A percentile compares a stretch with the other conserved stretches of the same genome.
Evolutionary conservation across 805 yeast genomes (phyloP).

Genomic region (Candida coquimbonensis): DNA sequence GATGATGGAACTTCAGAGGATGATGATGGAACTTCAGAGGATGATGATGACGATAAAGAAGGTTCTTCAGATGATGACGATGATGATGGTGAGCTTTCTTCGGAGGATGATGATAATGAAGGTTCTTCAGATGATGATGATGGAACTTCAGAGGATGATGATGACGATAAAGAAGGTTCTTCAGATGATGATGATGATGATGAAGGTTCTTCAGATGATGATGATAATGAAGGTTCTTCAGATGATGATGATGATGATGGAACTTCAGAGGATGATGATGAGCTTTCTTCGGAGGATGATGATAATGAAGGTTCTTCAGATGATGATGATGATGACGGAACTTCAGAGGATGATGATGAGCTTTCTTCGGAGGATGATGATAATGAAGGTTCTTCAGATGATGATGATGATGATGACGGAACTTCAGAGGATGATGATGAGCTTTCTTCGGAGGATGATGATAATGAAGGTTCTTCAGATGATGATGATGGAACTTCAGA

Average conservation of each 20-base stretch:
- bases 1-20: too few relatives aligned
- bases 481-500: not conserved
- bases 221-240: not conserved
- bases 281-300: not conserved
- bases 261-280: not conserved
- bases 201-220: not conserved
- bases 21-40: too few relatives aligned
- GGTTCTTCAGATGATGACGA: too few relatives aligned
- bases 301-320: not conserved
- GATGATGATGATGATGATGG: not conserved
- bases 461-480: not conserved
- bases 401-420: not conserved
- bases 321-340: not conserved
- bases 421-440: not conserved
- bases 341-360: not conserved
- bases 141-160: too few relatives aligned
- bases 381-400: conserved; percentile 1
- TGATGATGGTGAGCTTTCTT: too few relatives aligned
- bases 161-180: too few relatives aligned
- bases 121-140: too few relatives aligned
- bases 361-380: not conserved
- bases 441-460: too few relatives aligned
- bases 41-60: too few relatives aligned
- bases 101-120: too few relatives aligned
- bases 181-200: conserved; percentile 1